phyloP scores from a whole-genome alignment of 306 rosid genomes.

The Parietaria judaica region DNA sequence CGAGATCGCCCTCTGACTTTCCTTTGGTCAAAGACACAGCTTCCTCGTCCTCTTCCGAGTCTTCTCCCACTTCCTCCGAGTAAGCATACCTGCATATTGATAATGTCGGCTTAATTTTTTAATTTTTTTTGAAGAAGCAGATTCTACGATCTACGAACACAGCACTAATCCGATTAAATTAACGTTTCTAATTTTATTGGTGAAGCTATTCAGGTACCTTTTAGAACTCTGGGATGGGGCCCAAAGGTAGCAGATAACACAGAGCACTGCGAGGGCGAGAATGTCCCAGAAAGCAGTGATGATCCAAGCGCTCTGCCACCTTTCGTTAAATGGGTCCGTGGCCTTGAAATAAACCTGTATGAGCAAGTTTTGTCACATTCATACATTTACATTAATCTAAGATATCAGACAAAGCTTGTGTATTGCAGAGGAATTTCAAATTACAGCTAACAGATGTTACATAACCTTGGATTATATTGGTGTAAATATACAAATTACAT shows the following conservation, averaged over 20 bases:
- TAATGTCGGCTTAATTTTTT: too few relatives aligned
- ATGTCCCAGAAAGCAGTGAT: conserved; percentile 94
- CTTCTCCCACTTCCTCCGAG: conserved; percentile 81
- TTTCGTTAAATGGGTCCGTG: conserved; percentile 92
- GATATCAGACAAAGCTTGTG: neutral
- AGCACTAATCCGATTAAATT: neutral
- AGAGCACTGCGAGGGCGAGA: conserved; percentile 70
- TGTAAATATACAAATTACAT: neutral
- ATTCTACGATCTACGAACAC: too few relatives aligned
- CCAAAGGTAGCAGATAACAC: conserved; percentile 91
- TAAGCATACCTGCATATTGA: conserved; percentile 60
- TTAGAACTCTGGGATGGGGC: conserved; percentile 98
- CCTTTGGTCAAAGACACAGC: conserved; percentile 50
- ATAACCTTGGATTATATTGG: too few relatives aligned
- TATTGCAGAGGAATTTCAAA: too few relatives aligned
- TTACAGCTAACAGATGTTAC: neutral
- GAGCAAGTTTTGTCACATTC: conserved; percentile 13
- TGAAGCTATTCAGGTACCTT: conserved; percentile 30
- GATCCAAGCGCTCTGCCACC: conserved; percentile 98
- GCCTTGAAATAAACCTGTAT: conserved; percentile 87
- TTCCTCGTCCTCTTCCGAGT: conserved; percentile 84
- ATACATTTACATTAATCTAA: conserved; percentile 1
- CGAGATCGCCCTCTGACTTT: conserved; percentile 60
- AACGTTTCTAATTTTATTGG: too few relatives aligned
- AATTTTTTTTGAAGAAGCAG: too few relatives aligned